Evolutionary conservation across 306 rosid species (phyloP).

Genomic region (Neltuma alba): DNA sequence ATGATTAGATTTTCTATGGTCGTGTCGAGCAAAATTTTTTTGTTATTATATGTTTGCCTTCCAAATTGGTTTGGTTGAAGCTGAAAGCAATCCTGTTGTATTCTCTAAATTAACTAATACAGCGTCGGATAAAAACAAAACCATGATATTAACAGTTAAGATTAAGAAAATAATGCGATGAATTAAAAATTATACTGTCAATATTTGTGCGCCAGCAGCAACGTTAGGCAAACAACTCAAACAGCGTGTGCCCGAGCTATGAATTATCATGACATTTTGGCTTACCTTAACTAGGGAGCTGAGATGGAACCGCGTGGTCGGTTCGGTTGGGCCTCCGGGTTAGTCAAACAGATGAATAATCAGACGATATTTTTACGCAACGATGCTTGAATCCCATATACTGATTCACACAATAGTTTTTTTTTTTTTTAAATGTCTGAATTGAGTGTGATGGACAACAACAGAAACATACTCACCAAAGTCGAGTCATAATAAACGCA

Average conservation of each 20-base stretch:
- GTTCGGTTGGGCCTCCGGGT: not conserved
- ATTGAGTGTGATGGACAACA: not conserved
- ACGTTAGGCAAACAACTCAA: not conserved
- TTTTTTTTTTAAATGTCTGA: not conserved
- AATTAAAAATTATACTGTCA: not conserved
- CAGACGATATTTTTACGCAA: too few species aligned
- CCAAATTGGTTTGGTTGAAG: not conserved
- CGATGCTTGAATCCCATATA: too few species aligned
- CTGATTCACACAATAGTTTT: too few species aligned
- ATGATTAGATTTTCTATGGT: not conserved
- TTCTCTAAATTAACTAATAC: not conserved
- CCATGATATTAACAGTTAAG: not conserved
- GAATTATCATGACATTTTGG: too few species aligned
- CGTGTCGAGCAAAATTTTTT: not conserved
- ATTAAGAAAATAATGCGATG: not conserved
- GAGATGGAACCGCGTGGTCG: not conserved
- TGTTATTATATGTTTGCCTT: not conserved
- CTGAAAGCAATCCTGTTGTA: not conserved
- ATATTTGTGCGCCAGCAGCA: not conserved
- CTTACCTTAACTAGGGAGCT: not conserved
- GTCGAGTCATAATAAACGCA: too few species aligned
- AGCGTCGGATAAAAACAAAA: not conserved
- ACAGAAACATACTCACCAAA: not conserved
- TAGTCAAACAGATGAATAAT: not conserved
- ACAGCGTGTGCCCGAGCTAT: not conserved